These are phyloP conservation scores for Coemansia nantahalensis DNA, from an alignment of 192 early-diverging fungal species.

Conservation along the genomic window DNA sequence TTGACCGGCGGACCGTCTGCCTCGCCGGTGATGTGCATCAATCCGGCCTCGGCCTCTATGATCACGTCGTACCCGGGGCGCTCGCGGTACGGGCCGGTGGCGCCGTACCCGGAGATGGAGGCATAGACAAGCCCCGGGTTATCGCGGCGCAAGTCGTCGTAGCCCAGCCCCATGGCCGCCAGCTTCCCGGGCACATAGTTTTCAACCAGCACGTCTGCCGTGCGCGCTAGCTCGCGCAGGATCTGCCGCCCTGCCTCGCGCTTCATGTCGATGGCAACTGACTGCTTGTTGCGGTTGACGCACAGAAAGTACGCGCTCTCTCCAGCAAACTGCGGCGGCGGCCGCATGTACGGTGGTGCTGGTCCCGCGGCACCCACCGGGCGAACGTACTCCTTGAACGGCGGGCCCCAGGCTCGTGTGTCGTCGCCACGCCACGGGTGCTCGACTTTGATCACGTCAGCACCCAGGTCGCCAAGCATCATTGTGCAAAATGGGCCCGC, in stretches of 20 bases:
- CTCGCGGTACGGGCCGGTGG: conserved; percentile 77
- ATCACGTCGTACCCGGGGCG: conserved; percentile 89
- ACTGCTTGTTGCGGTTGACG: conserved; percentile 91
- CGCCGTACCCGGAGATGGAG: conserved; percentile 84
- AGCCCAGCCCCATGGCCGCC: conserved; percentile 70
- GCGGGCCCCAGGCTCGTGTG: conserved; percentile 85
- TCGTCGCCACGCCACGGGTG: conserved; percentile 81
- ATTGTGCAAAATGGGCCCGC: conserved; percentile 81
- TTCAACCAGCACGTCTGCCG: conserved; percentile 84
- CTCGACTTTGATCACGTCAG: conserved; percentile 91
- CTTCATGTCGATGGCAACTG: conserved; percentile 86
- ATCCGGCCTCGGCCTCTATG: conserved; percentile 83
- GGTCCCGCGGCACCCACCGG: not conserved
- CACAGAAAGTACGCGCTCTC: conserved; percentile 91
- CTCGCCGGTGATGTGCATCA: conserved; percentile 98
- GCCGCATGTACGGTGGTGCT: conserved; percentile 18
- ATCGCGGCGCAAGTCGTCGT: conserved; percentile 59
- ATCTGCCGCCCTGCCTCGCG: conserved; percentile 58
- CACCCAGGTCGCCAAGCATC: conserved; percentile 77
- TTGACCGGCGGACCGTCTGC: conserved; percentile 81
- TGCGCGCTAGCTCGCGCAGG: conserved; percentile 62
- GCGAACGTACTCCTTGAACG: conserved; percentile 33
- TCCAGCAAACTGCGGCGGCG: conserved; percentile 35
- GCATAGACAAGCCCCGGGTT: conserved; percentile 87
- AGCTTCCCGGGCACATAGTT: conserved; percentile 92